A percentile compares a stretch with the other conserved stretches of the same genome.
Evolutionary conservation across 2,329 filamentous ascomycete genomes (phyloP).

Genomic region (Fusarium sp.): DNA sequence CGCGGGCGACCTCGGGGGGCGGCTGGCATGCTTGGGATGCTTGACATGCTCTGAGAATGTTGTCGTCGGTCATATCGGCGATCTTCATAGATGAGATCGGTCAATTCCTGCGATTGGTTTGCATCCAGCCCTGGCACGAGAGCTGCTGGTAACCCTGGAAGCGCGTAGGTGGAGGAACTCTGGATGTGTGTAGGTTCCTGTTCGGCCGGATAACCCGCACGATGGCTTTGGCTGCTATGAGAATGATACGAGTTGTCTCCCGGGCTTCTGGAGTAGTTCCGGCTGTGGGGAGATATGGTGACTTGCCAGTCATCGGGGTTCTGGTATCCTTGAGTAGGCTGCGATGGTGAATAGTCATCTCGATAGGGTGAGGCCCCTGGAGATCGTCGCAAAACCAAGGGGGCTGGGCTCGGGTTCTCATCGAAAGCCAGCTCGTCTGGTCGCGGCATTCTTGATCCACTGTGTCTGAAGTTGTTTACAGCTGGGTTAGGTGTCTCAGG

Average conservation of each 20-base stretch:
- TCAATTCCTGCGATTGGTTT: conserved; percentile 68
- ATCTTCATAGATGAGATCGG: conserved; percentile 71
- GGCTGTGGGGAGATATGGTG: conserved; percentile 50
- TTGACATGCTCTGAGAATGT: conserved; percentile 57
- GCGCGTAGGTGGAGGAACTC: conserved; percentile 56
- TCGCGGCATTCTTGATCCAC: conserved; percentile 42
- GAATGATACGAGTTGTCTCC: conserved; percentile 50
- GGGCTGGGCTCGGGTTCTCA: conserved; percentile 59
- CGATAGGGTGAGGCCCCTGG: conserved; percentile 42
- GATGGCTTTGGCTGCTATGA: conserved; percentile 52
- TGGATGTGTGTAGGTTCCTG: conserved; percentile 54
- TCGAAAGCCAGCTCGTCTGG: conserved; percentile 60
- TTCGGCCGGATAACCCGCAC: conserved; percentile 54
- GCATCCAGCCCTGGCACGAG: conserved; percentile 75
- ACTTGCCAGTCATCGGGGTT: conserved; percentile 46
- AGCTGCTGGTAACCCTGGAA: conserved; percentile 69
- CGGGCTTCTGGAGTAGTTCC: conserved; percentile 56
- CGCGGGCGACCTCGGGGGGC: conserved; percentile 59
- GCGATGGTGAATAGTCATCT: conserved; percentile 47
- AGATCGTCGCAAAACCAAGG: conserved; percentile 60
- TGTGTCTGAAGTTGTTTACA: conserved; percentile 49
- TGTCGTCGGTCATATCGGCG: conserved; percentile 65
- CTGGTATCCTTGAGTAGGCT: conserved; percentile 37
- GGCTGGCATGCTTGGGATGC: conserved; percentile 52
- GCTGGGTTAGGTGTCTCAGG: conserved; percentile 65